Conservation (phyloP, 2,329 filamentous ascomycete genomes). For the Aureobasidium mangrovei region DNA sequence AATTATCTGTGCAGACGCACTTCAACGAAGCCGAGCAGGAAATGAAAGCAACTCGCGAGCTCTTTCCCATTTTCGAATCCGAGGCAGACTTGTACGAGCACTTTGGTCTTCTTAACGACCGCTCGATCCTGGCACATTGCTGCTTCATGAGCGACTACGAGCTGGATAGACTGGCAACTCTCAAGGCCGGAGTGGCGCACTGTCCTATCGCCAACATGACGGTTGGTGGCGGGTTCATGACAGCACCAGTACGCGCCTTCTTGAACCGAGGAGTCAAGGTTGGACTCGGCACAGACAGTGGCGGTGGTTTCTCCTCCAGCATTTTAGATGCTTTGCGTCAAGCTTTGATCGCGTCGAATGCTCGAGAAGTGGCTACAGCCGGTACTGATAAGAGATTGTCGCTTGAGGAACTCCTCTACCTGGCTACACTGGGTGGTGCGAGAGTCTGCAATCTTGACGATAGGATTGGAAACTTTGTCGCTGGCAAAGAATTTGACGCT, state of each 20-base stretch:
- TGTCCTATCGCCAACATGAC: conserved; percentile 55
- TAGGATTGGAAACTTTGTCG: conserved; percentile 47
- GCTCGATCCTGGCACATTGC: conserved; percentile 58
- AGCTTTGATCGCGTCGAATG: conserved; percentile 44
- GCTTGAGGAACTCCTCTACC: conserved; percentile 39
- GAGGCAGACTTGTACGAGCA: conserved; percentile 53
- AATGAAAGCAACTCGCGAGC: conserved; percentile 43
- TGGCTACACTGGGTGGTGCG: conserved; percentile 55
- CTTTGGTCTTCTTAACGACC: conserved; percentile 45
- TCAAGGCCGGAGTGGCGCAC: conserved; percentile 53
- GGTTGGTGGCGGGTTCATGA: conserved; percentile 46
- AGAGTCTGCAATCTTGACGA: conserved; percentile 47
- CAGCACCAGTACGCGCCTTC: conserved; percentile 51
- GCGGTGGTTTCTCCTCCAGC: conserved; percentile 52
- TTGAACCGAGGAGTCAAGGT: conserved; percentile 52
- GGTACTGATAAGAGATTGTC: conserved; percentile 29
- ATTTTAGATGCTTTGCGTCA: conserved; percentile 53
- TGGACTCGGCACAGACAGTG: conserved; percentile 57
- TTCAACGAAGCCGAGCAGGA: conserved; percentile 58
- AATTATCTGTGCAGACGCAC: conserved; percentile 55
- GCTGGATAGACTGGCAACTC: conserved; percentile 36
- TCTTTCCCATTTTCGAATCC: conserved; percentile 49
- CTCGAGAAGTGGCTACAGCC: conserved; percentile 26
- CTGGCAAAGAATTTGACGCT: conserved; percentile 56
- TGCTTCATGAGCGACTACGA: conserved; percentile 53